These are phyloP conservation scores for Phaeosphaeriaceae sp. DNA, from an alignment of 2,329 filamentous ascomycete genomes.

Conservation along the genomic window DNA sequence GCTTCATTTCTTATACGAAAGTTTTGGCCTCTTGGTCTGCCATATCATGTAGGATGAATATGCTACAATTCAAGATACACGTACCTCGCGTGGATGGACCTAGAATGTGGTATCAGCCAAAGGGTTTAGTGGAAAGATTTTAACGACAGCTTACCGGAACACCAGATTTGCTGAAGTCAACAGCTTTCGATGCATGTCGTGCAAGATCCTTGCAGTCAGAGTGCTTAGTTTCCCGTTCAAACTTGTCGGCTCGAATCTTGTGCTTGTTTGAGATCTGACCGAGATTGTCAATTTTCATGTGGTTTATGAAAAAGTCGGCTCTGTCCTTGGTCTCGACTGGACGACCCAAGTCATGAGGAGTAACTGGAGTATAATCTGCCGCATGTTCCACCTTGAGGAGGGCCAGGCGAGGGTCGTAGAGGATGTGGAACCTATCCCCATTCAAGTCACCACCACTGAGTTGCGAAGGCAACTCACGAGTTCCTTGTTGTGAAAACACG, in stretches of 20 bases:
- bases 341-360: conserved; percentile 66
- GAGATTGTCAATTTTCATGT: conserved; percentile 52
- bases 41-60: not conserved
- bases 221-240: conserved; percentile 34
- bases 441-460: conserved; percentile 84
- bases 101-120: not conserved
- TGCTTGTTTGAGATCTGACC: conserved; percentile 52
- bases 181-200: conserved; percentile 44
- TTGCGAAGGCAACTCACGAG: conserved; percentile 77
- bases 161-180: conserved; percentile 42
- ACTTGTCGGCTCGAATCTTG: conserved; percentile 50
- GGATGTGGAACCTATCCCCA: conserved; percentile 81
- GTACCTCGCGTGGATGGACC: not conserved
- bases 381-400: conserved; percentile 58
- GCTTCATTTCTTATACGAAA: too few relatives aligned
- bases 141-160: conserved; percentile 14
- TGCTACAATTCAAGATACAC: not conserved
- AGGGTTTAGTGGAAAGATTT: not conserved
- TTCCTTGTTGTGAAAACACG: conserved; percentile 75
- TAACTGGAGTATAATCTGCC: conserved; percentile 72
- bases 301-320: conserved; percentile 75
- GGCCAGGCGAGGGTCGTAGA: conserved; percentile 69
- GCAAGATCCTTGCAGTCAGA: conserved; percentile 48
- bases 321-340: conserved; percentile 71
- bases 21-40: too few relatives aligned